phyloP scores from a whole-genome alignment of 2,329 filamentous ascomycete genomes.

The Trichoderma atroviride region DNA sequence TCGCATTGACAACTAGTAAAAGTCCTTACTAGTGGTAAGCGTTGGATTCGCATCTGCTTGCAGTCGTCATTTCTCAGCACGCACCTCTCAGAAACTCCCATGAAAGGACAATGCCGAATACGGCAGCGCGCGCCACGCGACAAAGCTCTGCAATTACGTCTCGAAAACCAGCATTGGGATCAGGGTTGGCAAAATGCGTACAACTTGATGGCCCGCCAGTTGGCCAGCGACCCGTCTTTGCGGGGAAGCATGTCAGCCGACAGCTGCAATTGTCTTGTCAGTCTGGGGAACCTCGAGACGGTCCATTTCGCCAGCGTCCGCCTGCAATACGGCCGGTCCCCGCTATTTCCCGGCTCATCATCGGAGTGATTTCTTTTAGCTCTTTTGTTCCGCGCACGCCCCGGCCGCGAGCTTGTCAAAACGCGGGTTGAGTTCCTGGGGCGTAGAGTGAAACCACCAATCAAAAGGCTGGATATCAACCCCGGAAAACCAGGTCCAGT shows the following conservation, averaged over 20 bases:
- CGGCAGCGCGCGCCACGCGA: background rate
- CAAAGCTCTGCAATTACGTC: slow-evolving; percentile 20
- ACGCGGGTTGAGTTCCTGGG: slow-evolving; percentile 3
- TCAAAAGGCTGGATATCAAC: slow-evolving; percentile 2
- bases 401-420: background rate
- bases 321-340: slow-evolving; percentile 12
- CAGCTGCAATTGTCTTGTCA: slow-evolving; percentile 14
- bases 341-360: slow-evolving; percentile 22
- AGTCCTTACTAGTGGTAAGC: background rate
- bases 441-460: slow-evolving; percentile 9
- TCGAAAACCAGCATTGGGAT: slow-evolving; percentile 10
- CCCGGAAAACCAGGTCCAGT: slow-evolving; percentile 25
- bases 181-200: slow-evolving; percentile 1
- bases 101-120: background rate
- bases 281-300: slow-evolving; percentile 23
- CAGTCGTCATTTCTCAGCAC: background rate
- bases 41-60: background rate
- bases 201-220: background rate
- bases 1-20: background rate
- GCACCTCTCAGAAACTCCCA: background rate
- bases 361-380: slow-evolving; percentile 23
- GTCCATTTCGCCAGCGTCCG: slow-evolving; percentile 17
- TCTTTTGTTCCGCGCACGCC: slow-evolving; percentile 20
- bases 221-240: slow-evolving; percentile 18
- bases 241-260: slow-evolving; percentile 27